Percentiles rank a stretch among this genome's conserved stretches.
phyloP scores from a whole-genome alignment of 106 monocot species.

The Phalaenopsis equestris region DNA sequence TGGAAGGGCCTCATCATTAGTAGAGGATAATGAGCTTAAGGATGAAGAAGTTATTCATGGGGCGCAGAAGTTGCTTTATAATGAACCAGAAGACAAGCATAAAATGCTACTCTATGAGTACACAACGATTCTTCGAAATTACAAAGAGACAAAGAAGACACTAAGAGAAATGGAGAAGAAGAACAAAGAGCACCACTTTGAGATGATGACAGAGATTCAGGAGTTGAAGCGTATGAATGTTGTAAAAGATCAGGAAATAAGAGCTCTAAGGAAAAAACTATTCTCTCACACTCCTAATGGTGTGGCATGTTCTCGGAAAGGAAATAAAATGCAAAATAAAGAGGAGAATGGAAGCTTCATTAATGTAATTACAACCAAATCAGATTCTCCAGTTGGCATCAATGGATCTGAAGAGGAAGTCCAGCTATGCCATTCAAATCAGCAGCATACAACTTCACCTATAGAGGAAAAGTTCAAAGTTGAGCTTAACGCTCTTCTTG shows the following conservation, averaged over 20 bases:
- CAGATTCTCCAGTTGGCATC: not conserved
- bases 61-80: conserved; percentile 7
- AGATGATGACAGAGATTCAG: conserved; percentile 38
- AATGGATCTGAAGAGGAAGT: conserved; percentile 6
- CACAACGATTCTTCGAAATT: conserved; percentile 58
- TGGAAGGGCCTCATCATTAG: not conserved
- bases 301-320: not conserved
- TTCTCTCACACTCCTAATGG: conserved; percentile 18
- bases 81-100: conserved; percentile 43
- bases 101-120: conserved; percentile 58
- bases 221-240: conserved; percentile 44
- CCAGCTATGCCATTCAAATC: conserved; percentile 11
- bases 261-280: conserved; percentile 33
- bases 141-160: conserved; percentile 60
- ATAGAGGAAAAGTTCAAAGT: conserved; percentile 66
- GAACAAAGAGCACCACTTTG: conserved; percentile 31
- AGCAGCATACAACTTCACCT: conserved; percentile 12
- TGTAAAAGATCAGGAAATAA: conserved; percentile 70
- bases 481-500: conserved; percentile 69
- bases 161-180: conserved; percentile 40
- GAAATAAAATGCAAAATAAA: not conserved
- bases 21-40: not conserved
- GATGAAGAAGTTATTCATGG: conserved; percentile 7
- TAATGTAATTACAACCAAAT: not conserved
- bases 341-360: conserved; percentile 7